Conservation (phyloP, 2,329 filamentous ascomycete genomes). For the Epichloe scottii region DNA sequence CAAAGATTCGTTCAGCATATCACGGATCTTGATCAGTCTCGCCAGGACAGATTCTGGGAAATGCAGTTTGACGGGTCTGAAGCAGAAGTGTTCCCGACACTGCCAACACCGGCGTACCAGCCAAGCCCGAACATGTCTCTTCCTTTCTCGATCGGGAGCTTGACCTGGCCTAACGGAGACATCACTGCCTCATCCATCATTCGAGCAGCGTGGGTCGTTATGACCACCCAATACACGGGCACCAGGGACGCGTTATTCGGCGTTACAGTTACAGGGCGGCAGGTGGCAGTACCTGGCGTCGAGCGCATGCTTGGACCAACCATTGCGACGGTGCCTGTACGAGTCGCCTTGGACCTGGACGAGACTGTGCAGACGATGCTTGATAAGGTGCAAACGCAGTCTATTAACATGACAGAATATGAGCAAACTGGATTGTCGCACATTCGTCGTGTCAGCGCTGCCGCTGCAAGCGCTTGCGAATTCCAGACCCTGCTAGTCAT, state of each 20-base stretch:
- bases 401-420: conserved; percentile 5
- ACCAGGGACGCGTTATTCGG: conserved; percentile 19
- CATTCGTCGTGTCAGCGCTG: conserved; percentile 6
- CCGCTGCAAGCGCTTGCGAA: conserved; percentile 1
- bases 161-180: conserved; percentile 1
- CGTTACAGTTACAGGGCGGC: conserved; percentile 12
- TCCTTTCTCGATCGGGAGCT: no score
- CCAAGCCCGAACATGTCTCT: neutral
- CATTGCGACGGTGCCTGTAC: conserved; percentile 16
- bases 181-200: conserved; percentile 9
- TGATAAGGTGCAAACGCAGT: conserved; percentile 10
- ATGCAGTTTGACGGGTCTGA: conserved; percentile 11
- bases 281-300: conserved; percentile 12
- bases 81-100: conserved; percentile 1
- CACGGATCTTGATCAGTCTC: neutral
- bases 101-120: conserved; percentile 3
- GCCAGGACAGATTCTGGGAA: neutral
- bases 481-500: conserved; percentile 10
- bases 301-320: conserved; percentile 15
- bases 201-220: conserved; percentile 16
- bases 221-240: conserved; percentile 21
- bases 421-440: conserved; percentile 10
- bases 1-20: neutral
- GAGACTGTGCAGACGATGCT: conserved; percentile 11
- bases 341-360: conserved; percentile 15